Evolutionary conservation across 1,139 yeast species (phyloP).

Genomic region (Zygotorulaspora mrakii): DNA sequence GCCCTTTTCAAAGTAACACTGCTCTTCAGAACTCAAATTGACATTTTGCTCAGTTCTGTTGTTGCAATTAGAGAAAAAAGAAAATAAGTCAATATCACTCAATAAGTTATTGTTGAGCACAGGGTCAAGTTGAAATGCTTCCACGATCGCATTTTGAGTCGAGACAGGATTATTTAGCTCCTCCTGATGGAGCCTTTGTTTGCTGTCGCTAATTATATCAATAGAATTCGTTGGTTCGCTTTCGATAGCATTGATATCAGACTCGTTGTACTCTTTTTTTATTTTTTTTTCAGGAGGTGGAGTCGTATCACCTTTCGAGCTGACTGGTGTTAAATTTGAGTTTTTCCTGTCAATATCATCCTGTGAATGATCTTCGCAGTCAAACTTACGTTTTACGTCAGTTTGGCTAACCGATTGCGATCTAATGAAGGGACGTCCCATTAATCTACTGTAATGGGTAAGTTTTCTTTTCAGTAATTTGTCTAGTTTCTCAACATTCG

Average conservation of each 20-base stretch:
- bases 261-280: constrained; percentile 16
- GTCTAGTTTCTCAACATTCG: constrained; percentile 30
- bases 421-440: constrained; percentile 25
- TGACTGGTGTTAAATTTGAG: constrained; percentile 14
- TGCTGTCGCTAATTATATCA: too few relatives aligned
- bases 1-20: too few relatives aligned
- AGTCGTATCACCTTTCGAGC: constrained; percentile 13
- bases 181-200: constrained; percentile 1
- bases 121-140: constrained; percentile 32
- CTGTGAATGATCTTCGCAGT: constrained; percentile 8
- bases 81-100: constrained; percentile 28
- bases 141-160: constrained; percentile 28
- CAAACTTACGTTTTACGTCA: constrained; percentile 3
- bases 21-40: too few relatives aligned
- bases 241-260: background rate
- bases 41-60: background rate
- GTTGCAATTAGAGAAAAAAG: constrained; percentile 21
- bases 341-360: constrained; percentile 1
- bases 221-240: background rate
- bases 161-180: constrained; percentile 9
- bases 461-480: constrained; percentile 30
- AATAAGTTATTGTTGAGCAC: constrained; percentile 26
- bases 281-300: constrained; percentile 19
- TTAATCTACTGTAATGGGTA: constrained; percentile 29
- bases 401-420: constrained; percentile 5